Evolutionary conservation across 495 filamentous ascomycete genomes (phyloP).

Genomic region (Hypoxylon trugodes): DNA sequence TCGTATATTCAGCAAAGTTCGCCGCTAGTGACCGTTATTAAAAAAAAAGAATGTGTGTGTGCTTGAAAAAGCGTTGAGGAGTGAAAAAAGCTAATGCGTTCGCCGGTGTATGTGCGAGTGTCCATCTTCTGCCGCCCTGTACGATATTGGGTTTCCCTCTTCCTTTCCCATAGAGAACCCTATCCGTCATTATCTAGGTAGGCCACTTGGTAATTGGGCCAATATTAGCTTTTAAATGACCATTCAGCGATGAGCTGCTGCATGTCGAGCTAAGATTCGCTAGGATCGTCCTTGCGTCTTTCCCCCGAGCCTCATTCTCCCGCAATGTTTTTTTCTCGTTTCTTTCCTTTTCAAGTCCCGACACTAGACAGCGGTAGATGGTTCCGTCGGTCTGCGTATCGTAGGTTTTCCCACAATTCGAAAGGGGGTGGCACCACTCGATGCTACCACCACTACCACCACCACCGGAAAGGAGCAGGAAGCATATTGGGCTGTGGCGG

Average conservation of each 20-base stretch:
- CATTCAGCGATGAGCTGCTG: slow-evolving; percentile 4
- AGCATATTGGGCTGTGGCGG: slow-evolving; percentile 23
- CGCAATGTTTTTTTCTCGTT: no score
- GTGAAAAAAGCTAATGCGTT: slow-evolving; percentile 13
- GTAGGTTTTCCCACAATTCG: slow-evolving; percentile 10
- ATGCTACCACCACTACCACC: no score
- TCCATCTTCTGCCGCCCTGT: slow-evolving; percentile 3
- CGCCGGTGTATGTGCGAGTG: slow-evolving; percentile 13
- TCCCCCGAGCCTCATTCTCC: slow-evolving; percentile 27
- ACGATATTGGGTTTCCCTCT: slow-evolving; percentile 7
- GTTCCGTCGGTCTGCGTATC: slow-evolving; percentile 19
- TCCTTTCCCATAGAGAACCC: slow-evolving; percentile 3
- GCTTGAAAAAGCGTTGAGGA: not conserved
- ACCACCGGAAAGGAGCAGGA: slow-evolving; percentile 31
- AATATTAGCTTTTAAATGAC: slow-evolving; percentile 18
- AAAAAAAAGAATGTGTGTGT: not conserved
- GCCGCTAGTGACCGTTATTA: not conserved
- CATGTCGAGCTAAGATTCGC: slow-evolving; percentile 22
- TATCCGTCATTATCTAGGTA: slow-evolving; percentile 23
- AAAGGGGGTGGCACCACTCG: slow-evolving; percentile 28
- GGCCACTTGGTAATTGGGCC: slow-evolving; percentile 3
- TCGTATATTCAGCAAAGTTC: slow-evolving; percentile 22
- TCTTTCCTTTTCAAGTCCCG: slow-evolving; percentile 10
- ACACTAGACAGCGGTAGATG: slow-evolving; percentile 18
- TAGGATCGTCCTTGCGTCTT: slow-evolving; percentile 25